Conservation (phyloP, 192 early-diverging fungal genomes). For the Jimgerdemannia lactiflua region DNA sequence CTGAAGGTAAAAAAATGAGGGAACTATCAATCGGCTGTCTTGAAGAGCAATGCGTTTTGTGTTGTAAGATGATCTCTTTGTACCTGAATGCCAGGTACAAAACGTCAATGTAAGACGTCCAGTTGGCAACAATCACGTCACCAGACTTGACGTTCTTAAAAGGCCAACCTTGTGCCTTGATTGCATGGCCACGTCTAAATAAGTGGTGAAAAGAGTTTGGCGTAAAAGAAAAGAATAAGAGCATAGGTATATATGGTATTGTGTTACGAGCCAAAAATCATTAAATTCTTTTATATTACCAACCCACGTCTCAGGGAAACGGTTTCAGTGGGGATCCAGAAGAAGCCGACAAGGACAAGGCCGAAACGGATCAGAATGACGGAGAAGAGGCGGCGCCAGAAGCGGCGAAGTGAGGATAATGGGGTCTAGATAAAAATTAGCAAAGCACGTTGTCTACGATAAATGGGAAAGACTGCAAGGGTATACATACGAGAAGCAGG, state of each 20-base stretch:
- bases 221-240: background rate
- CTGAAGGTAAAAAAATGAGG: constrained; percentile 35
- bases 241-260: too few relatives aligned
- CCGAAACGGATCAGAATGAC: constrained; percentile 58
- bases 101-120: constrained; percentile 80
- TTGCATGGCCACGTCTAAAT: constrained; percentile 20
- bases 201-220: background rate
- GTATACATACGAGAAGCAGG: constrained; percentile 34
- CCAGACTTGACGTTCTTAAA: constrained; percentile 51
- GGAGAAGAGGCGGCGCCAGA: too few relatives aligned
- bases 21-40: too few relatives aligned
- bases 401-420: too few relatives aligned
- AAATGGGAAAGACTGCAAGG: too few relatives aligned
- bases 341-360: constrained; percentile 72
- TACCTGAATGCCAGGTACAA: constrained; percentile 69
- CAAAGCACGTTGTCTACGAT: too few relatives aligned
- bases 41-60: background rate
- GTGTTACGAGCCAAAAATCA: background rate
- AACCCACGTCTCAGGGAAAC: constrained; percentile 71
- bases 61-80: background rate
- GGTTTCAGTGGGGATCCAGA: constrained; percentile 60
- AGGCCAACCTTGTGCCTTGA: constrained; percentile 21
- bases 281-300: constrained; percentile 15
- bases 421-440: too few relatives aligned
- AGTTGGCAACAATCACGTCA: constrained; percentile 80